Conservation (phyloP, 2,329 filamentous ascomycete species). For the Cercospora zeae-maydis region DNA sequence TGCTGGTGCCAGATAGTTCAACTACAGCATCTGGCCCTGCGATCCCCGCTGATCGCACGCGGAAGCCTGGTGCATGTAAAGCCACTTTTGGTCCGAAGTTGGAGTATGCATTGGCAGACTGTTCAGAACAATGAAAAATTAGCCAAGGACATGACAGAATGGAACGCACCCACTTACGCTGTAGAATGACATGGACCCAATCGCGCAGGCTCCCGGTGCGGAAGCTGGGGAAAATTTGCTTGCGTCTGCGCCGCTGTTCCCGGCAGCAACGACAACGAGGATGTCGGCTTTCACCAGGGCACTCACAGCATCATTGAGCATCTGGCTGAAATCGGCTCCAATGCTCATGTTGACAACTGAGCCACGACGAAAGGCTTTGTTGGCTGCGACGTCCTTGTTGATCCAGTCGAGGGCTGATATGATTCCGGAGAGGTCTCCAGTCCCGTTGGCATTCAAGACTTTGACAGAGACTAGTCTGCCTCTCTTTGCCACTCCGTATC, state of each 20-base stretch:
- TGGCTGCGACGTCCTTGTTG: conserved; percentile 58
- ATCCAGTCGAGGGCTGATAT: conserved; percentile 48
- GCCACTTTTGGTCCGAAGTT: conserved; percentile 40
- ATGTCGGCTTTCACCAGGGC: conserved; percentile 38
- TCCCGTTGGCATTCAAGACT: conserved; percentile 44
- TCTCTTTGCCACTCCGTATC: conserved; percentile 53
- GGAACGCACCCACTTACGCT: conserved; percentile 24
- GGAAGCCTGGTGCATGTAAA: conserved; percentile 47
- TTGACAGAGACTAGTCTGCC: conserved; percentile 49
- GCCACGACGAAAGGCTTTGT: conserved; percentile 49
- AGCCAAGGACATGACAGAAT: neutral
- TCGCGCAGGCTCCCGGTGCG: conserved; percentile 35
- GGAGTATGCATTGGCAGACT: conserved; percentile 35
- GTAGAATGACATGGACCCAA: conserved; percentile 35
- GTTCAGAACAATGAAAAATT: neutral
- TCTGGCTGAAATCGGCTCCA: conserved; percentile 35
- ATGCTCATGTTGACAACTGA: conserved; percentile 39
- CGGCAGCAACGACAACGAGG: conserved; percentile 39
- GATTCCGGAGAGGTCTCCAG: conserved; percentile 43
- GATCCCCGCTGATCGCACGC: conserved; percentile 49
- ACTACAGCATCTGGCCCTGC: conserved; percentile 42
- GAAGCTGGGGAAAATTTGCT: conserved; percentile 34
- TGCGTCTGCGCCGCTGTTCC: conserved; percentile 35
- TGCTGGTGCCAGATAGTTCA: conserved; percentile 47
- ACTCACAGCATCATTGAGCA: conserved; percentile 30